Evolutionary conservation across 306 rosid species (phyloP).

Genomic region (Dalbergia cochinchinensis): DNA sequence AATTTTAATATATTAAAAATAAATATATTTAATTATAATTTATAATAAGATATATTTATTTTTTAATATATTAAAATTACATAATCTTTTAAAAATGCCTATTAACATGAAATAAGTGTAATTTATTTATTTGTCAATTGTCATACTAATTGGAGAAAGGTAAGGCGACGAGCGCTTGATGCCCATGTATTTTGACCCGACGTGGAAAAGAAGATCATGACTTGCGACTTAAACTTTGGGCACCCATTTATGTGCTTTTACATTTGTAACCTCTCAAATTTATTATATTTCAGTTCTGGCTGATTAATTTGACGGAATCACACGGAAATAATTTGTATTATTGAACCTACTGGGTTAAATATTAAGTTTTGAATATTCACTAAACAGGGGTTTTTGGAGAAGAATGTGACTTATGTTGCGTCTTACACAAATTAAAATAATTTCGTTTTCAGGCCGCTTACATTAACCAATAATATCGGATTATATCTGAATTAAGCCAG

Average conservation of each 20-base stretch:
- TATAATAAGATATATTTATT: too few species aligned
- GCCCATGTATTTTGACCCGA: neutral
- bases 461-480: neutral
- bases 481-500: neutral
- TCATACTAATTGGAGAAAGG: neutral
- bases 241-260: neutral
- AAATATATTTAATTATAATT: too few species aligned
- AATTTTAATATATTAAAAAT: too few species aligned
- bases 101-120: too few species aligned
- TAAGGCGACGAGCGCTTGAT: neutral
- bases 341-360: too few species aligned
- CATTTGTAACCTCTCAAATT: neutral
- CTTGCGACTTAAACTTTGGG: neutral
- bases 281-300: neutral
- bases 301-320: neutral
- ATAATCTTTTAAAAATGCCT: too few species aligned
- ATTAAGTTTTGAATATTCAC: neutral
- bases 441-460: too few species aligned
- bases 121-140: too few species aligned
- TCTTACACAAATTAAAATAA: neutral
- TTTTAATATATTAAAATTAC: too few species aligned
- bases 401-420: neutral
- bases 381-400: neutral
- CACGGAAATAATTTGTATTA: neutral
- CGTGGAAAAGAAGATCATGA: constrained; percentile 1